These are phyloP conservation scores for Oleoguttula mirabilis DNA, from an alignment of 495 filamentous ascomycete species.

Conservation along the genomic window DNA sequence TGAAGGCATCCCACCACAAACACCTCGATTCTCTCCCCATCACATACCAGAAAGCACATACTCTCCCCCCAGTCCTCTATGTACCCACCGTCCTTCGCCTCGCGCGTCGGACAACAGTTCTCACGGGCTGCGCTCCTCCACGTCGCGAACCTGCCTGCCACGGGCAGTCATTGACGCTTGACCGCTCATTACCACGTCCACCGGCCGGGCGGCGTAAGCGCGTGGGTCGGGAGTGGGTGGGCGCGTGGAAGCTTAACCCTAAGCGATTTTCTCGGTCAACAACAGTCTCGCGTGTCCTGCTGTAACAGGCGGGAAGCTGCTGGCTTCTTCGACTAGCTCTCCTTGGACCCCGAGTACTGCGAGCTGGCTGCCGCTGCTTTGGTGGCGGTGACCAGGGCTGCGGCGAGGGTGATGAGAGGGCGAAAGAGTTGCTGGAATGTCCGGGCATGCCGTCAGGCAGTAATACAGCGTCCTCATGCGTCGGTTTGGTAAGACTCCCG, in stretches of 20 bases:
- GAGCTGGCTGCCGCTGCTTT: background rate
- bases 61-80: constrained; percentile 16
- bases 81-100: constrained; percentile 6
- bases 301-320: constrained; percentile 6
- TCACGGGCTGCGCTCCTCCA: constrained; percentile 6
- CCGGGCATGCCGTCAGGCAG: constrained; percentile 6
- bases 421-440: constrained; percentile 18
- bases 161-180: constrained; percentile 9
- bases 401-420: constrained; percentile 5
- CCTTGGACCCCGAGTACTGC: background rate
- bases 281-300: constrained; percentile 7
- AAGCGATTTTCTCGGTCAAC: constrained; percentile 15
- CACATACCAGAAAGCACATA: constrained; percentile 18
- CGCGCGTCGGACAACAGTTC: constrained; percentile 1
- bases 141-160: background rate
- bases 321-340: constrained; percentile 13
- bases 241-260: constrained; percentile 20
- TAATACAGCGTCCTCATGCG: constrained; percentile 26
- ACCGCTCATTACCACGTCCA: constrained; percentile 5
- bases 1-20: constrained; percentile 2
- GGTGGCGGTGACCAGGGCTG: background rate
- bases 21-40: constrained; percentile 5
- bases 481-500: constrained; percentile 28
- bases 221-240: constrained; percentile 1
- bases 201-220: background rate